These are phyloP conservation scores for Gynandropsis gynandra DNA, from an alignment of 345 rosid species.

Conservation along the genomic window DNA sequence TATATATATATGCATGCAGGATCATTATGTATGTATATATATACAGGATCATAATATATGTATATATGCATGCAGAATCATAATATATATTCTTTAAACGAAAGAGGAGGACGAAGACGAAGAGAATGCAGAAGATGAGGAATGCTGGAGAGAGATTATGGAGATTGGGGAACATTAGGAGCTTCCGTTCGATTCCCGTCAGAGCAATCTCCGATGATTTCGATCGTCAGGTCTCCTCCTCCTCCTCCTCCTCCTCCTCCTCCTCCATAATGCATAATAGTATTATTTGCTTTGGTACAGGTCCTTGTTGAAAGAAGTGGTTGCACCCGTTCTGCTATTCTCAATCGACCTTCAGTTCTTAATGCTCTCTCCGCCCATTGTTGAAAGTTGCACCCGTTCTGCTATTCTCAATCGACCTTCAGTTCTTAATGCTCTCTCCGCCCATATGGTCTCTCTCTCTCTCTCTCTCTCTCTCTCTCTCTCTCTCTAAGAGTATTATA, in stretches of 20 bases:
- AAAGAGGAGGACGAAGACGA: neutral
- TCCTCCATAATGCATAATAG: too few species aligned
- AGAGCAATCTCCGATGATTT: conserved; percentile 36
- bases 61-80: too few species aligned
- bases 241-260: too few species aligned
- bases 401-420: conserved; percentile 85
- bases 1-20: too few species aligned
- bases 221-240: conserved; percentile 42
- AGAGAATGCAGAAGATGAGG: conserved; percentile 31
- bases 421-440: conserved; percentile 76
- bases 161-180: conserved; percentile 22
- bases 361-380: conserved; percentile 75
- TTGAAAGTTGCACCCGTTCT: conserved; percentile 53
- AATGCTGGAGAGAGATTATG: conserved; percentile 22
- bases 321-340: conserved; percentile 65
- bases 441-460: conserved; percentile 45
- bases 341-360: conserved; percentile 70
- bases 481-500: too few species aligned
- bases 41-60: too few species aligned
- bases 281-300: conserved; percentile 38
- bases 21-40: too few species aligned
- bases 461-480: too few species aligned
- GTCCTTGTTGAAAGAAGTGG: conserved; percentile 69
- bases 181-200: conserved; percentile 36
- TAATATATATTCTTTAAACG: too few species aligned